Evolutionary conservation across 495 filamentous ascomycete species (phyloP), one percentile per base, ranked within the genome.

Genomic region (Podospora anserina): DNA sequence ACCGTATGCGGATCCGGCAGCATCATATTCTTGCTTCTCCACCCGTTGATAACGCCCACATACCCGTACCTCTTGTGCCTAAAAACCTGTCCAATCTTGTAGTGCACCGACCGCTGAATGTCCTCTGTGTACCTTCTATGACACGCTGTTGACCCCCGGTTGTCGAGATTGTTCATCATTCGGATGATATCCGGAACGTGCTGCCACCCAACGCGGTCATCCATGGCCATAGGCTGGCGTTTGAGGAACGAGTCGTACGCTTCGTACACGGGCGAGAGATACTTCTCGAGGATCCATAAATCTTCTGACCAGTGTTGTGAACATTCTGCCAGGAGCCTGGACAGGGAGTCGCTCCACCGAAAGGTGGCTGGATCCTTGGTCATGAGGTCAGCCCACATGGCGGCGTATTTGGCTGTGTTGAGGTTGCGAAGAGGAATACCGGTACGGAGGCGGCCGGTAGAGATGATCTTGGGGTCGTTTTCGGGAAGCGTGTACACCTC

Each of bases 11-110:
- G 30, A 32, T 32, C 75, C 76, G 58, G 73, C 73, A 69, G 57
- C 56, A 6, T 76, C 70, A 39, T 79, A 76, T 56, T 76, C 78
- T 64, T 79, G 80, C 68, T 68, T 73, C 18, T 90, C 95, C 95
- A 99, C 19, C 94, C 94, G 13, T 89, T 90, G 69, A 99, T 91
- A 13, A 96, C 82, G 23, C 89, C 93, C 26, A 84, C 81, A 75
- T 95, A 97, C 26, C 83, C 77, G 78, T 97, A 97, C 61, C 92
- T 86, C 72, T 83, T 88, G 75, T 98, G 95, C 64, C 82, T 83
- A 75, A 98, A 95, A 2, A 96, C 86, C 70, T 95, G 90, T 4
- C 95, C 95, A 59, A 99, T 86, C 66, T 82, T 86, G 79, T 90
- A 94, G 65, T 76, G 82, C n/a, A 92, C 87, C 13, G 73, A 72